These are phyloP conservation scores for Leccinellum luteum DNA, from an alignment of 768 basidiomycete genomes.

Conservation along the genomic window DNA sequence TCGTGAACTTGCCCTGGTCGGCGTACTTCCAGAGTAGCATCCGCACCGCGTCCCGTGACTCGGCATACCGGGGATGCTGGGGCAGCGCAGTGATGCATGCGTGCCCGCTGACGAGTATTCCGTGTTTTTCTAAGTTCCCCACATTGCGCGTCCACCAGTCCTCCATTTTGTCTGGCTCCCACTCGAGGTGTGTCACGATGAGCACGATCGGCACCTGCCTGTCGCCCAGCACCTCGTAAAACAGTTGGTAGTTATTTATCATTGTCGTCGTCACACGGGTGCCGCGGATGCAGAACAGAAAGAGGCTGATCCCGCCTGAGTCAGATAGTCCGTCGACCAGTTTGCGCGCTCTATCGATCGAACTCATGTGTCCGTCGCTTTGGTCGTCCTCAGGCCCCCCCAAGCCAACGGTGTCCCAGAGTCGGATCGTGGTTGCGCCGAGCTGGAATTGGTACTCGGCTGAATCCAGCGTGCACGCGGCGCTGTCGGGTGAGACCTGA, in stretches of 20 bases:
- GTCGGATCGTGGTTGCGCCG: constrained; percentile 17
- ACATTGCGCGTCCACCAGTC: constrained; percentile 31
- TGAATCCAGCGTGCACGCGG: constrained; percentile 32
- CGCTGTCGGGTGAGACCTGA: constrained; percentile 23
- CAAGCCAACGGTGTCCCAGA: constrained; percentile 35
- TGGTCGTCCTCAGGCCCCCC: constrained; percentile 20
- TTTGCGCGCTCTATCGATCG: constrained; percentile 27
- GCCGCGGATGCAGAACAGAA: constrained; percentile 34
- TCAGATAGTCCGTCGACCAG: constrained; percentile 30
- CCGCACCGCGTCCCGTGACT: constrained; percentile 19
- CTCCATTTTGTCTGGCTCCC: constrained; percentile 27
- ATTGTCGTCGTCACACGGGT: constrained; percentile 26
- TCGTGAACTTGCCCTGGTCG: constrained; percentile 24
- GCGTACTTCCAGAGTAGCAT: constrained; percentile 20
- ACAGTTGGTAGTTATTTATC: constrained; percentile 34
- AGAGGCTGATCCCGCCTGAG: constrained; percentile 29
- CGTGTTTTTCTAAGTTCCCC: constrained; percentile 12
- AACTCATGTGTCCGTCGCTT: constrained; percentile 19
- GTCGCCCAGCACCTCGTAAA: constrained; percentile 40
- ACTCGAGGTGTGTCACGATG: constrained; percentile 39
- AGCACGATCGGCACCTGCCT: constrained; percentile 37
- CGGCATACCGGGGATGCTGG: constrained; percentile 19
- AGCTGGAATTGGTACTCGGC: constrained; percentile 27
- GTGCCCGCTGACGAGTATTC: constrained; percentile 23
- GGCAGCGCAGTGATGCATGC: constrained; percentile 29